Percentiles rank a stretch among this genome's conserved stretches.
These are phyloP conservation scores for Trapa bicornis DNA, from an alignment of 345 rosid species.

Conservation along the genomic window DNA sequence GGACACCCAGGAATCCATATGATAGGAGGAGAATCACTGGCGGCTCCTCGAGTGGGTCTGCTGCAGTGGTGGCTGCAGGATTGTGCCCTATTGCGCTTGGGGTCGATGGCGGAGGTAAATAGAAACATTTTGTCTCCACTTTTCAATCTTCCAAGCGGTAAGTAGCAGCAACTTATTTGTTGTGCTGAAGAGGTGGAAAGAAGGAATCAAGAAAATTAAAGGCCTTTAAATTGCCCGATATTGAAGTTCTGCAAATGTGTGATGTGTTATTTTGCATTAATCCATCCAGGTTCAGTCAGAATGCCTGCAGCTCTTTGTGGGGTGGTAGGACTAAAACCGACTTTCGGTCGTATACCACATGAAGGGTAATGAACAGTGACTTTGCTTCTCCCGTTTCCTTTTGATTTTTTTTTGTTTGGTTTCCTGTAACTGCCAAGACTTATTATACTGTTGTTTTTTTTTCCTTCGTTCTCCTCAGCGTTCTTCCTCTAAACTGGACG, in stretches of 20 bases:
- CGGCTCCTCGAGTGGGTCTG: slow-evolving; percentile 74
- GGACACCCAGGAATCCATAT: slow-evolving; percentile 53
- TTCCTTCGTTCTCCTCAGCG: slow-evolving; percentile 25
- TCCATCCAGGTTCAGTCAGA: slow-evolving; percentile 48
- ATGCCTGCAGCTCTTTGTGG: slow-evolving; percentile 77
- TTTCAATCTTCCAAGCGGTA: not conserved
- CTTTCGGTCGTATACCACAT: slow-evolving; percentile 53
- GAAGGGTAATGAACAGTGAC: slow-evolving; percentile 27
- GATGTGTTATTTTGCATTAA: too few species aligned
- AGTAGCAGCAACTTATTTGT: too few species aligned
- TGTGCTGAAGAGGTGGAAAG: too few species aligned
- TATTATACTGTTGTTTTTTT: not conserved
- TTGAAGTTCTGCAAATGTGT: too few species aligned
- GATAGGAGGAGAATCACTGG: slow-evolving; percentile 36
- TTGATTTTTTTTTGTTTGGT: not conserved
- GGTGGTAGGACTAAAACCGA: slow-evolving; percentile 61
- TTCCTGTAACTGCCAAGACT: not conserved
- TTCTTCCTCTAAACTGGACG: slow-evolving; percentile 70
- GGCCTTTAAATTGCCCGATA: too few species aligned
- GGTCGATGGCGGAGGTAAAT: slow-evolving; percentile 72
- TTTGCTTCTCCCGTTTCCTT: not conserved
- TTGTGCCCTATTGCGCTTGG: slow-evolving; percentile 70
- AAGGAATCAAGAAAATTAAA: too few species aligned
- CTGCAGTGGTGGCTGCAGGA: slow-evolving; percentile 66
- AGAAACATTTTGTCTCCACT: not conserved